Base-by-base conservation (phyloP, 2,329 filamentous ascomycete species). In the Cordyceps sp. region DNA sequence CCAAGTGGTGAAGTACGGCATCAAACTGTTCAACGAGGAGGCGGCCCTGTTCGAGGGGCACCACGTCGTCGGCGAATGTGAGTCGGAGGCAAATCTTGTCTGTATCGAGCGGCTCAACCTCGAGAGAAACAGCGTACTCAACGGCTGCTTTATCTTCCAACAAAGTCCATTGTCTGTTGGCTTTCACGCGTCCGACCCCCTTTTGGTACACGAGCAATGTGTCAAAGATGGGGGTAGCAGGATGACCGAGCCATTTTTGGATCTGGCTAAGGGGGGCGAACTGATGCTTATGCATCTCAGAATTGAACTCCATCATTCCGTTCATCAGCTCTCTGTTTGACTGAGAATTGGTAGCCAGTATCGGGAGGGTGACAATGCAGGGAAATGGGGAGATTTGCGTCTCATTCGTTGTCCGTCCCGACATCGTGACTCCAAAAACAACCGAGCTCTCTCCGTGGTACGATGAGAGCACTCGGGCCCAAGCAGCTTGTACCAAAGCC, bases 151-250 rank as follows among this genome's bases (percentile, higher is more conserved):
- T 59, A 36, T 93, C 84, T 13, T 71, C 58, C 1, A 70, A 39
- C 0, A 80, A 39, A 6, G 58, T 57, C 78, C 81, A 92, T 0
- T 62, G 55, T 4, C 46, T 23, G 2, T 32, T 27, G 1, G 49
- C 34, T 13, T 37, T 30, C 23, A 36, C 33, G 23, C 40, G 27
- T 14, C 54, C 40, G 14, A 32, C 54, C 41, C 36, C 61, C 40
- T 80, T 82, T 45, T 93, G 86, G 45, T 85, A 88, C 0, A 83
- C 78, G 36, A 94, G 72, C 2, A 94, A 61, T 0, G 84, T 88
- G 45, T 94, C 85, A 42, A 94, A 93, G 0, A 90, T 60, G 1
- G 66, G 58, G 6, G 69, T 64, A 17, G 77, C 70, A 1, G 75
- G 59, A 36, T 70, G 64, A 0, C 74, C 75, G 14, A 82, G 62